Conservation (phyloP, 1,284 basidiomycete genomes). For the Pseudozyma sp. region DNA sequence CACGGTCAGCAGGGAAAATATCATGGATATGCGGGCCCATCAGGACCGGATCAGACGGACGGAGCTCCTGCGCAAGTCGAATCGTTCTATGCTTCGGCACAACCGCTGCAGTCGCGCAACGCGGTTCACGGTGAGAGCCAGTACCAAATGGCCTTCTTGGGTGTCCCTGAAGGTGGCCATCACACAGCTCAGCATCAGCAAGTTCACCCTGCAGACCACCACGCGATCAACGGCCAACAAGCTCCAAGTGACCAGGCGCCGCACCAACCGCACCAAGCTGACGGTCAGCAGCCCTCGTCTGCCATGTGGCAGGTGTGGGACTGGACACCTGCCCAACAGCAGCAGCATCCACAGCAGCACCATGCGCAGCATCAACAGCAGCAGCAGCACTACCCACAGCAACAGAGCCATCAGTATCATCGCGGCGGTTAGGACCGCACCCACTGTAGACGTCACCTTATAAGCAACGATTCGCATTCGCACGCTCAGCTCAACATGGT, state of each 20-base stretch:
- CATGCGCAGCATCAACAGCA: slow-evolving; percentile 7
- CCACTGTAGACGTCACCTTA: neutral
- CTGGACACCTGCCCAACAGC: slow-evolving; percentile 17
- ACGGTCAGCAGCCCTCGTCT: neutral
- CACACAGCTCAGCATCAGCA: neutral
- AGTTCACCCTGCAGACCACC: neutral
- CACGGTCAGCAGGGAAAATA: neutral
- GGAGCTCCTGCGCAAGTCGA: neutral
- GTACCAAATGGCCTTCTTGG: neutral
- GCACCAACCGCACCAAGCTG: neutral
- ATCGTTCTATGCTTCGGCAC: neutral
- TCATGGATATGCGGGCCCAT: neutral
- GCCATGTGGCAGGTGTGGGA: slow-evolving; percentile 26
- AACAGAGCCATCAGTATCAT: slow-evolving; percentile 14
- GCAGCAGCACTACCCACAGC: slow-evolving; percentile 1
- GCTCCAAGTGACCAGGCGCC: neutral
- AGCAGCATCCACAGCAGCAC: slow-evolving; percentile 5
- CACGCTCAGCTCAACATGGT: neutral
- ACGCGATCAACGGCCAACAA: neutral
- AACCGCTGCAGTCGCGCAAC: slow-evolving; percentile 4
- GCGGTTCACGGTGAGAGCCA: neutral
- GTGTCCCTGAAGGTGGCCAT: neutral
- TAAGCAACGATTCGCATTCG: neutral
- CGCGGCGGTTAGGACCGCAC: slow-evolving; percentile 12
- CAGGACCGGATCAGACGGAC: neutral